Evolutionary conservation across 768 basidiomycete genomes (phyloP), one percentile per base, ranked within the genome.

Genomic region (Cyclocybe cylindracea): DNA sequence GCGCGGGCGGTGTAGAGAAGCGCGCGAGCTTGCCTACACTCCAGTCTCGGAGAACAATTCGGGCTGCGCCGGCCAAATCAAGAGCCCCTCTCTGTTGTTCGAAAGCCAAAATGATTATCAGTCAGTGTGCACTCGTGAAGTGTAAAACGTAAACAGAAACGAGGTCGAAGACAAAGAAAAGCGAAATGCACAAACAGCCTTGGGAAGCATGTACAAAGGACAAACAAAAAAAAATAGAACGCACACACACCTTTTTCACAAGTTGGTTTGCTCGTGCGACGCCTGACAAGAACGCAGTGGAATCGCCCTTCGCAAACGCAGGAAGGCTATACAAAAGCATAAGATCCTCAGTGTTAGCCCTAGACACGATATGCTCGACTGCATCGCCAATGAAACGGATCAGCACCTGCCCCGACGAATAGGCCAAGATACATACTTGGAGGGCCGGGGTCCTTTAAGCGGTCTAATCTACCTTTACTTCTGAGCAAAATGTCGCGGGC

Each of bases 251-350:
- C 80, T 89, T 93, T 71, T 87, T 91, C 10, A 93, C 73, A 39
- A 93, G 75, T 40, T 85, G 83, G 48, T 83, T 78, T 10, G 87
- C 77, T 40, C 93, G 85, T 4, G 93, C 90, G 37, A 95, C 70
- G 41, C 83, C 84, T 19, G 84, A 76, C 35, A 97, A 75, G 78
- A 96, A 94, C 0, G 86, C 84, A 18, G 76, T 75, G 5, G 78
- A 64, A 60, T 94, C 84, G 2, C 87, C 85, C 40, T 75, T 74
- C 7, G 79, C 58, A 66, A 95, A 94, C 7, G 87, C 90, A 3
- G 94, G 90, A 10, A 94, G 74, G 58, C 79, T 85, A 72, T 95
- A 96, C 44, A 85, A 72, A n/a, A 96, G 70, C 89, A 95, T 94
- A 38, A 97, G 76, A 66, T 96, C 94, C 63, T 94, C 87, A 32